Conservation (phyloP, 2,329 filamentous ascomycete species). For the Exophiala alcalophila region DNA sequence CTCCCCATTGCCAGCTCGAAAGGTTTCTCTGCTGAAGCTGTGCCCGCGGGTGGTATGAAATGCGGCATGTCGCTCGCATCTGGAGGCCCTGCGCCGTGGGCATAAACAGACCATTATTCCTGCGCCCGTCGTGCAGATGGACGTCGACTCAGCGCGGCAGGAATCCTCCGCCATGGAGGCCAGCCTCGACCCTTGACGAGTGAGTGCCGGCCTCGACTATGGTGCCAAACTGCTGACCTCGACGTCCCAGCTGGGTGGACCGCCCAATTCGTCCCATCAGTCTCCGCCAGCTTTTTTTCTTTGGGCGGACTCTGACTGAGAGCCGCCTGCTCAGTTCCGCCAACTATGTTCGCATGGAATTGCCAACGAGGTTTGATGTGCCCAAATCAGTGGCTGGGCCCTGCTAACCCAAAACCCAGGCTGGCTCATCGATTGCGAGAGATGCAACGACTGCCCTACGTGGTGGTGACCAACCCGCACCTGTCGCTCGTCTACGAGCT, state of each 20-base stretch:
- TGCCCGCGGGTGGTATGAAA: conserved; percentile 22
- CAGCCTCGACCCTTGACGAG: conserved; percentile 60
- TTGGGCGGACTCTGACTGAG: conserved; percentile 89
- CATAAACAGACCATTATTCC: conserved; percentile 3
- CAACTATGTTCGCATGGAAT: conserved; percentile 94
- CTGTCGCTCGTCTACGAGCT: conserved; percentile 94
- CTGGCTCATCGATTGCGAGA: conserved; percentile 92
- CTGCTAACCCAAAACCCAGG: conserved; percentile 44
- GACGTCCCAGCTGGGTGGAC: conserved; percentile 74
- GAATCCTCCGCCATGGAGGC: conserved; percentile 55
- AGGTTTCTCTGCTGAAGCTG: conserved; percentile 4
- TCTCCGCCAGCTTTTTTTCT: conserved; percentile 93
- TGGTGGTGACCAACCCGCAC: conserved; percentile 92
- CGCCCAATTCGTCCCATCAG: conserved; percentile 93
- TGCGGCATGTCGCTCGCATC: conserved; percentile 20
- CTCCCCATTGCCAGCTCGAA: background rate
- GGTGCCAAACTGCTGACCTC: conserved; percentile 7
- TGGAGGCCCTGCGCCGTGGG: conserved; percentile 13
- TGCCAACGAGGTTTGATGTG: conserved; percentile 68
- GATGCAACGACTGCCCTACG: conserved; percentile 94
- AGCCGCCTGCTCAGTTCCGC: conserved; percentile 85
- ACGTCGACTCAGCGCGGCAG: conserved; percentile 27
- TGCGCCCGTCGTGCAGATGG: conserved; percentile 6
- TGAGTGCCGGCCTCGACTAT: conserved; percentile 37
- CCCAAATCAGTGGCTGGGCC: background rate